Conservation (phyloP, 2,329 filamentous ascomycete species). For the Diaporthe eres region DNA sequence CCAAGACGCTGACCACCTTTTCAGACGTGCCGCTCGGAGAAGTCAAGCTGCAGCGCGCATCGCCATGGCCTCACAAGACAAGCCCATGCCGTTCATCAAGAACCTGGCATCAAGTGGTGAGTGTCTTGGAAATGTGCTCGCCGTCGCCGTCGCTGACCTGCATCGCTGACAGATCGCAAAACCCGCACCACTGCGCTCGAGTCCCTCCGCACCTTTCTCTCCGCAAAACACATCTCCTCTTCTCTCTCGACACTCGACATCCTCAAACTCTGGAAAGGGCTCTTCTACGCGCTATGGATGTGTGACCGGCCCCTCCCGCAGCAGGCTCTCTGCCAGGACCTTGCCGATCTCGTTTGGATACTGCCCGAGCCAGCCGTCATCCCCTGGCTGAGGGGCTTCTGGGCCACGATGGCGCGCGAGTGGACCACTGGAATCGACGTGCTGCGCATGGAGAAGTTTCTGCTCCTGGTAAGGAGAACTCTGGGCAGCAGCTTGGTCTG, state of each 20-base stretch:
- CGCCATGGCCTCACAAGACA: slow-evolving; percentile 59
- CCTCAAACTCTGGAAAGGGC: slow-evolving; percentile 93
- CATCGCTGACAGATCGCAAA: slow-evolving; percentile 75
- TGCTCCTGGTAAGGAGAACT: slow-evolving; percentile 85
- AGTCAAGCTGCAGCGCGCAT: neutral
- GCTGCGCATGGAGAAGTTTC: slow-evolving; percentile 90
- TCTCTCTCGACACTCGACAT: slow-evolving; percentile 78
- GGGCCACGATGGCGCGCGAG: slow-evolving; percentile 77
- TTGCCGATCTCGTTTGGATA: slow-evolving; percentile 77
- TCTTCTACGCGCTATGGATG: slow-evolving; percentile 96
- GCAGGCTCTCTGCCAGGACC: slow-evolving; percentile 83
- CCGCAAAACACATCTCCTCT: slow-evolving; percentile 64
- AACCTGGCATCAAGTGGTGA: slow-evolving; percentile 87
- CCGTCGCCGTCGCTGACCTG: slow-evolving; percentile 11
- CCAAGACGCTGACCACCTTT: no score
- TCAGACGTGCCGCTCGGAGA: neutral
- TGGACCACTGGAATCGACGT: slow-evolving; percentile 78
- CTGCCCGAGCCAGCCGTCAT: slow-evolving; percentile 63
- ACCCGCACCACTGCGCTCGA: slow-evolving; percentile 82
- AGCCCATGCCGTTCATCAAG: slow-evolving; percentile 81
- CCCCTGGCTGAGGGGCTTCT: slow-evolving; percentile 75
- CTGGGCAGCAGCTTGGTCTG: slow-evolving; percentile 77
- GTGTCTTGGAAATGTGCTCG: slow-evolving; percentile 49
- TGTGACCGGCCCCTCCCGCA: slow-evolving; percentile 90
- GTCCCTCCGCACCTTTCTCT: slow-evolving; percentile 84